phyloP scores from a whole-genome alignment of 345 rosid species.

The Populus davidiana region DNA sequence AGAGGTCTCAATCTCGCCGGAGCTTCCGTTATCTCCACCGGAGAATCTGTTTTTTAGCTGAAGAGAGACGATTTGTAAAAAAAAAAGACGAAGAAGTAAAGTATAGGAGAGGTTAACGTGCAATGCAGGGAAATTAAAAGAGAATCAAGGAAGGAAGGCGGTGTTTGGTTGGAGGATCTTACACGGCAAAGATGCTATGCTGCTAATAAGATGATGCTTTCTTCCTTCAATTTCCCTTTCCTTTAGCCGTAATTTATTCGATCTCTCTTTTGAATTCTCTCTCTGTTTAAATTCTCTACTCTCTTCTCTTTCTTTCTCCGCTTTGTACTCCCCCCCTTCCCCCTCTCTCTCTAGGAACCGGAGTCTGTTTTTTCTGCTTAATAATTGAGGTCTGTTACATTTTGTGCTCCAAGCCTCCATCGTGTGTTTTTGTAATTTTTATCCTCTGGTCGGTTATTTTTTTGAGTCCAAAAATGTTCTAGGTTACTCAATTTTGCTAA shows the following conservation, averaged over 20 bases:
- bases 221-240: constrained; percentile 42
- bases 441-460: background rate
- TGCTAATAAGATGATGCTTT: constrained; percentile 29
- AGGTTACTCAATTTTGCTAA: background rate
- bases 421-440: background rate
- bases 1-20: constrained; percentile 42
- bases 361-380: background rate
- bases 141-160: constrained; percentile 18
- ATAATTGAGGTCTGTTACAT: constrained; percentile 8
- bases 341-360: constrained; percentile 6
- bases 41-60: background rate
- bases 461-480: background rate
- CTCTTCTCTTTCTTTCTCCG: constrained; percentile 5
- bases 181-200: constrained; percentile 30
- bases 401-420: background rate
- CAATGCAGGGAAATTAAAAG: constrained; percentile 46
- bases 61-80: constrained; percentile 11
- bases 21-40: constrained; percentile 8
- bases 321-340: background rate
- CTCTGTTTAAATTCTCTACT: constrained; percentile 20
- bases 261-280: constrained; percentile 14
- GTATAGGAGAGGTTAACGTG: constrained; percentile 45
- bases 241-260: constrained; percentile 56
- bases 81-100: constrained; percentile 4
- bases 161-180: constrained; percentile 31